A percentile compares a stretch with the other conserved stretches of the same genome.
phyloP scores from a whole-genome alignment of 441 rosid species.

The Melianthus villosus region DNA sequence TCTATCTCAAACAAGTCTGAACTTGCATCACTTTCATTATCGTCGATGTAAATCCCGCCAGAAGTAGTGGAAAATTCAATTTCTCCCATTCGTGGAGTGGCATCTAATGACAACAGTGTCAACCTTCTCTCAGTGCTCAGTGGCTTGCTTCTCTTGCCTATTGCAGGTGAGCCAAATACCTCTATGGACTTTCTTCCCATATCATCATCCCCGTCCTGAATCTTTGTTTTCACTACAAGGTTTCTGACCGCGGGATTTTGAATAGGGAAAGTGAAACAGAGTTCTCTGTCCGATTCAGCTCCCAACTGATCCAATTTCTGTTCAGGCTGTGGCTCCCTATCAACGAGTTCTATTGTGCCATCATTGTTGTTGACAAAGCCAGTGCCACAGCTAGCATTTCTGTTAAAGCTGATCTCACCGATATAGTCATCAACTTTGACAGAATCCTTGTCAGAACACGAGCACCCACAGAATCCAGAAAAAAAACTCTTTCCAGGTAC shows the following conservation, averaged over 20 bases:
- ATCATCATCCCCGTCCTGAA: constrained; percentile 17
- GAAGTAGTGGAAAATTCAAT: constrained; percentile 10
- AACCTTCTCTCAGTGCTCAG: constrained; percentile 24
- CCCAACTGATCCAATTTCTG: constrained; percentile 8
- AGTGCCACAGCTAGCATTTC: constrained; percentile 13
- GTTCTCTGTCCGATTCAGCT: background rate
- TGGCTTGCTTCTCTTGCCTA: constrained; percentile 19
- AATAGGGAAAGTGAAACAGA: background rate
- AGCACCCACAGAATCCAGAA: constrained; percentile 43
- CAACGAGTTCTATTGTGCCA: constrained; percentile 5
- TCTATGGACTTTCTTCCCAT: constrained; percentile 31
- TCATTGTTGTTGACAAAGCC: constrained; percentile 8
- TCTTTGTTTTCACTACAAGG: constrained; percentile 15
- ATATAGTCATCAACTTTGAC: constrained; percentile 31
- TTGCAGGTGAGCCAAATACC: constrained; percentile 42
- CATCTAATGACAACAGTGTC: constrained; percentile 26
- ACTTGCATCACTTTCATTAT: constrained; percentile 48
- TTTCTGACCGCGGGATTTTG: constrained; percentile 12
- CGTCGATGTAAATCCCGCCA: constrained; percentile 12
- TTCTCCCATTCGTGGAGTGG: constrained; percentile 19
- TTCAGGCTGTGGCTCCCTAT: constrained; percentile 6
- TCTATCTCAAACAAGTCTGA: constrained; percentile 84
- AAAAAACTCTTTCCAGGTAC: constrained; percentile 28
- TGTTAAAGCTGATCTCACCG: constrained; percentile 33
- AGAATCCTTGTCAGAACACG: constrained; percentile 41